These are phyloP conservation scores for Colletotrichum lentis DNA, from an alignment of 2,329 filamentous ascomycete species.

Conservation along the genomic window DNA sequence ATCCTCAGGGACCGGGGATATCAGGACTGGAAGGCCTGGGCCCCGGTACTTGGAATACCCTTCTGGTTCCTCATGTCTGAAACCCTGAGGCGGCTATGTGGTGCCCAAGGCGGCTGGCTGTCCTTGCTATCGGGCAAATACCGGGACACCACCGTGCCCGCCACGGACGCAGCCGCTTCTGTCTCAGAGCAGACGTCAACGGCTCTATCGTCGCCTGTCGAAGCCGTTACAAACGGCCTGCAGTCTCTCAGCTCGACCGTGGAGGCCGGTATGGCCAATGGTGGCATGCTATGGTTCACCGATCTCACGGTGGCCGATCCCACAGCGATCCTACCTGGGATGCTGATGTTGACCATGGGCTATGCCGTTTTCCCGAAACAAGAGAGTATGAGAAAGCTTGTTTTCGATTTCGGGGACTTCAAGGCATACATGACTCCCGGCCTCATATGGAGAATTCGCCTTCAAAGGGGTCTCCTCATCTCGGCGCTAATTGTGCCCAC, in stretches of 20 bases:
- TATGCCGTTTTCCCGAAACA: constrained; percentile 6
- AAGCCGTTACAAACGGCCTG: constrained; percentile 36
- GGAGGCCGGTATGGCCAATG: constrained; percentile 51
- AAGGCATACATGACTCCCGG: background rate
- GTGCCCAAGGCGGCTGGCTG: constrained; percentile 51
- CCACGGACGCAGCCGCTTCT: constrained; percentile 12
- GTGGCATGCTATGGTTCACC: constrained; percentile 64
- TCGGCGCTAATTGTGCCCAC: constrained; percentile 44
- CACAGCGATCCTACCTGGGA: constrained; percentile 56
- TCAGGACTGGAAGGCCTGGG: constrained; percentile 58
- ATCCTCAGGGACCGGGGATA: constrained; percentile 53
- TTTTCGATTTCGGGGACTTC: constrained; percentile 9
- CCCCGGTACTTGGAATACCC: constrained; percentile 53
- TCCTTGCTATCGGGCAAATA: constrained; percentile 4
- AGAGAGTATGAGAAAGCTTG: constrained; percentile 2
- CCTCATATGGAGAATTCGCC: constrained; percentile 19
- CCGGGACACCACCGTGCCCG: background rate
- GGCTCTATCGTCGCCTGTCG: constrained; percentile 33
- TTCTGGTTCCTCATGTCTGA: constrained; percentile 62
- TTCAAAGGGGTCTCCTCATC: constrained; percentile 17
- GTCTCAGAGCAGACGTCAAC: constrained; percentile 18
- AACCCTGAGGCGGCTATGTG: constrained; percentile 58
- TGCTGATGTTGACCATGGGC: constrained; percentile 19
- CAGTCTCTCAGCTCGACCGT: constrained; percentile 45
- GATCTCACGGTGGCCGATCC: constrained; percentile 63